Evolutionary conservation across 805 yeast genomes (phyloP).

Genomic region (Metschnikowia lachancei): DNA sequence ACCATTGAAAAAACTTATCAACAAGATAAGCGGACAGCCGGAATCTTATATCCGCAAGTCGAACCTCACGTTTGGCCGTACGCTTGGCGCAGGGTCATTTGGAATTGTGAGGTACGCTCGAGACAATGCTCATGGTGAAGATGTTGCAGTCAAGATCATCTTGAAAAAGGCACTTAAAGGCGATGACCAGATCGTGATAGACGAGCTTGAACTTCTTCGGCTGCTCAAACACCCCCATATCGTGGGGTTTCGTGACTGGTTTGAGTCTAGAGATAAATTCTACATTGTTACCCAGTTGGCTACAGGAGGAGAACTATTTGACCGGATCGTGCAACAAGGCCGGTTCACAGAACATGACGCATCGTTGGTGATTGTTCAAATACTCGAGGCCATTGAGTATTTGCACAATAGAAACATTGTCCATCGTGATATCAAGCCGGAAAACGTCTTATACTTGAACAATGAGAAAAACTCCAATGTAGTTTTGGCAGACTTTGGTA

Average conservation of each 20-base stretch:
- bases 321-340: conserved; percentile 76
- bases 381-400: conserved; percentile 74
- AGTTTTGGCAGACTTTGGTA: conserved; percentile 94
- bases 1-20: conserved; percentile 38
- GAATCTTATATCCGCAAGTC: conserved; percentile 62
- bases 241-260: conserved; percentile 89
- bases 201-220: conserved; percentile 70
- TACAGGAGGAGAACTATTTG: conserved; percentile 93
- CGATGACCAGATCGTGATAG: conserved; percentile 70
- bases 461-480: conserved; percentile 56
- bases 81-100: conserved; percentile 92
- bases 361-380: conserved; percentile 65
- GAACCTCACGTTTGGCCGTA: conserved; percentile 72
- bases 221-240: conserved; percentile 78
- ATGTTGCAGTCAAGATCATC: conserved; percentile 88
- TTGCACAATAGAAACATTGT: conserved; percentile 76
- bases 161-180: conserved; percentile 81
- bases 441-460: conserved; percentile 76
- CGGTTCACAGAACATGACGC: conserved; percentile 90
- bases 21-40: conserved; percentile 71
- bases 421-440: conserved; percentile 94
- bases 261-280: conserved; percentile 87
- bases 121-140: conserved; percentile 47
- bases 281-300: conserved; percentile 93
- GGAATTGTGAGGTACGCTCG: conserved; percentile 87